Evolutionary conservation across 371 early-diverging fungal genomes (phyloP).

Genomic region (Nosema granulosis): DNA sequence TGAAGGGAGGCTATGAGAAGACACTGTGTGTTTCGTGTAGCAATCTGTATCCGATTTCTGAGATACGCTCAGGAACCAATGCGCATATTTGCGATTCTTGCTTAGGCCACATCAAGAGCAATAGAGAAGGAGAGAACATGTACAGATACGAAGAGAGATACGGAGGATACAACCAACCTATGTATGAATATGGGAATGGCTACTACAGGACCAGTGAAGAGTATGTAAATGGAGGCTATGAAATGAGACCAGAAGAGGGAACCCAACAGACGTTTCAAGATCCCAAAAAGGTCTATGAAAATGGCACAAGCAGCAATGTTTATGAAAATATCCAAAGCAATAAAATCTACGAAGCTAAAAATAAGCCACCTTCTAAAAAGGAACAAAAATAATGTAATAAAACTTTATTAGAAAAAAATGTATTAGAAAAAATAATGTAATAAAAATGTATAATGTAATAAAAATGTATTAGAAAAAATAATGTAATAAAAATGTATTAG

Average conservation of each 20-base stretch:
- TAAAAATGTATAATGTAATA: too few species aligned
- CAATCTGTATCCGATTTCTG: slow-evolving; percentile 12
- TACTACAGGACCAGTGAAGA: not conserved
- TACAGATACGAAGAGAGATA: not conserved
- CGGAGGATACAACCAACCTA: not conserved
- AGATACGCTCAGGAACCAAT: slow-evolving; percentile 18
- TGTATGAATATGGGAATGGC: not conserved
- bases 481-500: too few species aligned
- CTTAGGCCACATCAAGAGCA: slow-evolving; percentile 21
- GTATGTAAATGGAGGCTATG: not conserved
- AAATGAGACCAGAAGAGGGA: not conserved
- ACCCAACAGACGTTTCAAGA: not conserved
- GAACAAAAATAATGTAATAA: not conserved
- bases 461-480: too few species aligned
- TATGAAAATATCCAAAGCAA: not conserved
- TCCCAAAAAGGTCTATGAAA: not conserved
- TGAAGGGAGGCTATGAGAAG: slow-evolving; percentile 62
- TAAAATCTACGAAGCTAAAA: not conserved
- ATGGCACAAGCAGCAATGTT: too few species aligned
- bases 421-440: too few species aligned
- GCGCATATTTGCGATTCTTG: slow-evolving; percentile 39
- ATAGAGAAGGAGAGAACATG: not conserved
- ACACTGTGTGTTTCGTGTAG: slow-evolving; percentile 60
- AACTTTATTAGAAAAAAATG: too few species aligned
- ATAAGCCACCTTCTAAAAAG: not conserved